Evolutionary conservation across 305 asterid species (phyloP).

Genomic region (Fraxinus albicans): DNA sequence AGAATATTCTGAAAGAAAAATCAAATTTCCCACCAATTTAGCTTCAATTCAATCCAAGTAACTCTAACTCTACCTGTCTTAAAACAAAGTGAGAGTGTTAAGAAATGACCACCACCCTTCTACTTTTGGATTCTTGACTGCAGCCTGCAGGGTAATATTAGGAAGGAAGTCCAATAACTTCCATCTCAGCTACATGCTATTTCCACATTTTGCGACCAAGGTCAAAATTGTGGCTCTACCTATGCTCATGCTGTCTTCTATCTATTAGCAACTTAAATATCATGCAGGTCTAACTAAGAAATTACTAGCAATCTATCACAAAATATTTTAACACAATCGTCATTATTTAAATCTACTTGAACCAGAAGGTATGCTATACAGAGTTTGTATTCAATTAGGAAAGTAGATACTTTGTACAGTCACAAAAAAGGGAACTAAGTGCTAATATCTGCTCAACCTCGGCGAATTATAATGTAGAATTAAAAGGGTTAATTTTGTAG

Average conservation of each 20-base stretch:
- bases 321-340: background rate
- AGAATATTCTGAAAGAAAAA: too few species aligned
- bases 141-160: background rate
- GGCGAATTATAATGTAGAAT: too few species aligned
- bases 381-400: background rate
- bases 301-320: background rate
- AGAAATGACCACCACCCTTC: background rate
- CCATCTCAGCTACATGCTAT: background rate
- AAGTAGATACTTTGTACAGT: background rate
- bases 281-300: background rate
- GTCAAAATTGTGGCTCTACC: background rate
- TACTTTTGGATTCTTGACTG: background rate
- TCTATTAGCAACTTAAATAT: background rate
- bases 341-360: background rate
- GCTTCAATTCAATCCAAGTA: too few species aligned
- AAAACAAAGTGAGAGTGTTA: too few species aligned
- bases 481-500: too few species aligned
- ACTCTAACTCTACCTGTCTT: too few species aligned
- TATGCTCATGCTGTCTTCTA: background rate
- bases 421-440: background rate
- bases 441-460: background rate
- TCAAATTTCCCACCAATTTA: too few species aligned
- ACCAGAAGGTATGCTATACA: background rate
- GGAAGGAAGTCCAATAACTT: background rate
- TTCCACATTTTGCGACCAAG: background rate